Percentiles rank a stretch among this genome's conserved stretches.
phyloP scores from a whole-genome alignment of 2,329 filamentous ascomycete genomes.

The Epichloe aotearoae region DNA sequence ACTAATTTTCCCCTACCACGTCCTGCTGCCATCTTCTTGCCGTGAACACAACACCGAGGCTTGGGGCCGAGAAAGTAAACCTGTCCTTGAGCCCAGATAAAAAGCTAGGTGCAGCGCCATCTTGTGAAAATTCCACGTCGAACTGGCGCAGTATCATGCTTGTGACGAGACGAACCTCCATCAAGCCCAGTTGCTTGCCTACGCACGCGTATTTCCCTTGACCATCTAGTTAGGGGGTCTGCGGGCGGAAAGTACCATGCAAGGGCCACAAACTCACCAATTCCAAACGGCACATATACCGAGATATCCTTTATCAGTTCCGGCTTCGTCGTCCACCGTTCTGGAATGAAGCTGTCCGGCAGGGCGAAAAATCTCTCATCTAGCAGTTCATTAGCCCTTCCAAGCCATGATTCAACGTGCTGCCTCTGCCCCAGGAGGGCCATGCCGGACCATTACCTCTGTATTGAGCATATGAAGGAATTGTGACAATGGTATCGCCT shows the following conservation, averaged over 20 bases:
- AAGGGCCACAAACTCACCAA: constrained; percentile 9
- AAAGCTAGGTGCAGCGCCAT: too few relatives aligned
- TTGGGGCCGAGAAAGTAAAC: too few relatives aligned
- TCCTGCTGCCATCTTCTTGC: too few relatives aligned
- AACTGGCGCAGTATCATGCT: not conserved
- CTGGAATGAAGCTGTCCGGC: constrained; percentile 18
- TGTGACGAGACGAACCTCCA: constrained; percentile 14
- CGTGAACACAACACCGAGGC: too few relatives aligned
- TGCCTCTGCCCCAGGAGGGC: not conserved
- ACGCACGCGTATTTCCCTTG: constrained; percentile 21
- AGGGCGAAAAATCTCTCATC: constrained; percentile 9
- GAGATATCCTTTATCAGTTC: constrained; percentile 14
- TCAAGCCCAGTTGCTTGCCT: constrained; percentile 23
- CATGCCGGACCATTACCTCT: not conserved
- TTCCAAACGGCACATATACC: constrained; percentile 15
- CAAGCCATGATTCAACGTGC: not conserved
- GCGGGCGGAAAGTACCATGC: not conserved
- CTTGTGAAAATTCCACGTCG: not conserved
- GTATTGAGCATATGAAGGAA: constrained; percentile 8
- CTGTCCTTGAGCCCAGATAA: too few relatives aligned
- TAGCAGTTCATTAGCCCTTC: not conserved
- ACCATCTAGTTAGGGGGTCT: too few relatives aligned
- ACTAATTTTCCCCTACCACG: too few relatives aligned
- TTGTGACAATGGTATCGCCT: constrained; percentile 20
- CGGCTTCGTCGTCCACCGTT: constrained; percentile 20